These are phyloP conservation scores for Obelidium mucronatum DNA, from an alignment of 192 early-diverging fungal species.

Conservation along the genomic window DNA sequence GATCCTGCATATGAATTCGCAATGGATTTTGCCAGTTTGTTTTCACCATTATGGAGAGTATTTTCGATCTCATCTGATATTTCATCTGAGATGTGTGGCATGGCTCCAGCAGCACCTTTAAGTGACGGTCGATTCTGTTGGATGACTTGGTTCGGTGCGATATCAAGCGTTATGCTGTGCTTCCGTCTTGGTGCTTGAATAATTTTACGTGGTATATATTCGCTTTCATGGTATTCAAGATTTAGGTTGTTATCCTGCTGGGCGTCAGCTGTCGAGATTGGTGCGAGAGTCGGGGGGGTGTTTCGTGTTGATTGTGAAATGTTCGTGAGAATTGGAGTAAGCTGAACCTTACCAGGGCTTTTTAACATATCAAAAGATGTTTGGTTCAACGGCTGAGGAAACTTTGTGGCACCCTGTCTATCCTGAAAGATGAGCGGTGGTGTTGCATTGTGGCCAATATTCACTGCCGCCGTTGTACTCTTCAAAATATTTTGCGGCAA, in stretches of 20 bases:
- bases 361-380: not conserved
- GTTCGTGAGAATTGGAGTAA: not conserved
- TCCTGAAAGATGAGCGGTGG: not conserved
- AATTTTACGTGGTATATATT: not conserved
- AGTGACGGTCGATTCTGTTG: not conserved
- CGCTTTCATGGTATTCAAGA: not conserved
- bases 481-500: conserved; percentile 12
- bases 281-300: not conserved
- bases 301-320: too few species aligned
- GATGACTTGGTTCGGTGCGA: not conserved
- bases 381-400: too few species aligned
- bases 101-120: not conserved
- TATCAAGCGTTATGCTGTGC: not conserved
- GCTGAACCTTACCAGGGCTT: too few species aligned
- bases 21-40: not conserved
- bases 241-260: not conserved
- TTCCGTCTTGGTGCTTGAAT: not conserved
- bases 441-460: not conserved
- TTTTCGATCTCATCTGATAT: not conserved
- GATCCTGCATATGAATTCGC: not conserved
- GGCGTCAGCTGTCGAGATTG: not conserved
- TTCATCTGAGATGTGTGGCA: not conserved
- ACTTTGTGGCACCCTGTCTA: not conserved
- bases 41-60: not conserved
- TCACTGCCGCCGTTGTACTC: not conserved